A percentile compares a stretch with the other conserved stretches of the same genome.
Evolutionary conservation across 192 early-diverging fungal species (phyloP).

Genomic region (Lunasporangiospora selenospora): DNA sequence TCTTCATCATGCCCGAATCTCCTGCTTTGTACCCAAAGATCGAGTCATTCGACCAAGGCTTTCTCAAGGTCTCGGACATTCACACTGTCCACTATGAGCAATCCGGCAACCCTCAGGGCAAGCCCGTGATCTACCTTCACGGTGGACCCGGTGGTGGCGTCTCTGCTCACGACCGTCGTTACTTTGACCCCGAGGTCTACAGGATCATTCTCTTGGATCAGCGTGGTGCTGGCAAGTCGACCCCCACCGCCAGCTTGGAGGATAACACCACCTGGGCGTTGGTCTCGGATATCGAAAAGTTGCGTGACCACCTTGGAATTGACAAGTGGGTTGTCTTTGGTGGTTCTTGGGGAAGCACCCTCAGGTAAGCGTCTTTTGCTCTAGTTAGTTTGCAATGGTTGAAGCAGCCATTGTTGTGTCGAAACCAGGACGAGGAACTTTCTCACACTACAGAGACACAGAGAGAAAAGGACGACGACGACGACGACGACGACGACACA

Average conservation of each 20-base stretch:
- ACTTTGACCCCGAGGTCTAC: slow-evolving; percentile 64
- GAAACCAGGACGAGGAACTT: not conserved
- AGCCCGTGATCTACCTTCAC: slow-evolving; percentile 56
- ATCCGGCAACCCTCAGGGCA: slow-evolving; percentile 66
- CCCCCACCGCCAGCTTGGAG: slow-evolving; percentile 65
- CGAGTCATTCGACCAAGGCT: slow-evolving; percentile 59
- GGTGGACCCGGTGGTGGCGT: slow-evolving; percentile 73
- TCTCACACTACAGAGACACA: too few relatives aligned
- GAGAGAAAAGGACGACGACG: too few relatives aligned
- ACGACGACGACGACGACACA: too few relatives aligned
- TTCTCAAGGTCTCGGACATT: slow-evolving; percentile 61
- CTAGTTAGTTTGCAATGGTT: not conserved
- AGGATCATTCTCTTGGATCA: slow-evolving; percentile 74
- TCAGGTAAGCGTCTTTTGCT: slow-evolving; percentile 26
- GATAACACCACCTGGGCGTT: slow-evolving; percentile 75
- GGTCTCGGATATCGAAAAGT: slow-evolving; percentile 68
- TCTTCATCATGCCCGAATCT: slow-evolving; percentile 36
- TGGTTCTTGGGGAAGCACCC: slow-evolving; percentile 70
- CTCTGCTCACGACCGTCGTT: slow-evolving; percentile 50
- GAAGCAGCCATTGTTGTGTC: not conserved
- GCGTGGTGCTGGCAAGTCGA: slow-evolving; percentile 70
- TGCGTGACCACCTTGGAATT: slow-evolving; percentile 65
- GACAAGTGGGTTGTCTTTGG: slow-evolving; percentile 82
- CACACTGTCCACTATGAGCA: slow-evolving; percentile 71
- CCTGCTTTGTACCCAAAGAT: slow-evolving; percentile 46